phyloP scores from a whole-genome alignment of 768 basidiomycete species.

The Mycena leptocephala region DNA sequence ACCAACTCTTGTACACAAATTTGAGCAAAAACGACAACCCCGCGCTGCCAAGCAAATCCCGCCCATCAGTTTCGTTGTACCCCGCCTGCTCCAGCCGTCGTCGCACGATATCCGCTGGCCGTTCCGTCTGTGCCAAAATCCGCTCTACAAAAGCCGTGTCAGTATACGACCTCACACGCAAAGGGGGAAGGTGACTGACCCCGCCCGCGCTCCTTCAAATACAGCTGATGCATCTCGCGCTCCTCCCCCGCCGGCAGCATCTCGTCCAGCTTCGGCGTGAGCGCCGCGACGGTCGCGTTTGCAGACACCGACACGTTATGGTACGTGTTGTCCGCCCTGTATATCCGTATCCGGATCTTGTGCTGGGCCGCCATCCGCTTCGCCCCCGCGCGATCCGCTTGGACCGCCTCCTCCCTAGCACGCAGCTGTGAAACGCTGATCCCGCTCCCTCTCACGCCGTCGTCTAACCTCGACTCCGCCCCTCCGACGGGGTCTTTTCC shows the following conservation, averaged over 20 bases:
- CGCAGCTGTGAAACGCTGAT: slow-evolving; percentile 70
- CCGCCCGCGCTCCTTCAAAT: slow-evolving; percentile 83
- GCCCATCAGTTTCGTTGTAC: slow-evolving; percentile 85
- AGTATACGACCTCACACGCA: not conserved
- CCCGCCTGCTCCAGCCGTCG: slow-evolving; percentile 92
- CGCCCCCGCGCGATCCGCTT: slow-evolving; percentile 63
- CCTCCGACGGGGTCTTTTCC: slow-evolving; percentile 49
- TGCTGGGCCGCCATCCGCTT: slow-evolving; percentile 48
- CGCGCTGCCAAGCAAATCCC: slow-evolving; percentile 83
- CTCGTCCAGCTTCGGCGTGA: slow-evolving; percentile 34
- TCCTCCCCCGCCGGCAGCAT: slow-evolving; percentile 48
- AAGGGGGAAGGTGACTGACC: slow-evolving; percentile 60
- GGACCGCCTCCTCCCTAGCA: slow-evolving; percentile 60
- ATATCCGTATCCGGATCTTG: slow-evolving; percentile 86
- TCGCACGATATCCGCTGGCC: slow-evolving; percentile 88
- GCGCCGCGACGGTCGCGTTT: slow-evolving; percentile 61
- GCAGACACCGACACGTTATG: slow-evolving; percentile 79
- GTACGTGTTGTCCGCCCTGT: slow-evolving; percentile 80
- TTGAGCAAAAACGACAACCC: slow-evolving; percentile 88
- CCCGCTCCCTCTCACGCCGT: slow-evolving; percentile 34
- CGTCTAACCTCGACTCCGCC: slow-evolving; percentile 50
- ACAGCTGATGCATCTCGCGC: slow-evolving; percentile 76
- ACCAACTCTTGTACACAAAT: slow-evolving; percentile 90
- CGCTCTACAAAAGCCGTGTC: slow-evolving; percentile 75
- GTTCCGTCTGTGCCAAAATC: slow-evolving; percentile 84